Evolutionary conservation across 805 yeast genomes (phyloP), one percentile per base, ranked within the genome.

Genomic region (Metschnikowia cerradonensis): DNA sequence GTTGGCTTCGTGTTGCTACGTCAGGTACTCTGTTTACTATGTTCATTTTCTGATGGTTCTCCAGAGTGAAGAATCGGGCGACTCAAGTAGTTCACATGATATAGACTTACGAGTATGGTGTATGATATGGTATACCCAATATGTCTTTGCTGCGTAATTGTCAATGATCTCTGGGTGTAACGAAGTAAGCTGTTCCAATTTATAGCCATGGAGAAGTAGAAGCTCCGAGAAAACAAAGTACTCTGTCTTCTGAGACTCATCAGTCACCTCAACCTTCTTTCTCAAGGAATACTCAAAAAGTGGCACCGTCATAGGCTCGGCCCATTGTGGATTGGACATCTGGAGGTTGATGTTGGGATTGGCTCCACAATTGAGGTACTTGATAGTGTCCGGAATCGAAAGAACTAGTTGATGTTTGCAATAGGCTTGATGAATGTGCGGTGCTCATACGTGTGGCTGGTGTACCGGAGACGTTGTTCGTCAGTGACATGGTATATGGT

Each of bases 401-500:
- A 82, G 79, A 66, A 59, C 44, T 70, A 72, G 49, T 72, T 67
- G 6, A 62, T 44, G 15, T 62, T 62, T 0, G 60, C 56, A 2
- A 36, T 43, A 1, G 46, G 48, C 11, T 47, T 55, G 11, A 78
- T 69, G 60, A 66, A 90, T 38, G 67, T 70, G 64, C 79, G 81
- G 4, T 67, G 68, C 23, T 75, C 72, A 62, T 91, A 91, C 66
- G 91, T 91, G 39, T 77, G 72, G 6, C 76, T 76, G 44, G 89
- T 84, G 61, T 77, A 90, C n/a, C 65, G 64, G 32, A 80, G 68
- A 45, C 96, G 71, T 34, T 75, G 76, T 13, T 71, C 76, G 50
- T 77, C 71, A 0, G 75, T 45, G 1, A 79, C 61, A 10, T 63
- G 23, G 23, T 22, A 22, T 6, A 22, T 22, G 2, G 7, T 22